Base-by-base conservation (phyloP, 2,329 filamentous ascomycete species). In the Camptophora hylomeconis region DNA sequence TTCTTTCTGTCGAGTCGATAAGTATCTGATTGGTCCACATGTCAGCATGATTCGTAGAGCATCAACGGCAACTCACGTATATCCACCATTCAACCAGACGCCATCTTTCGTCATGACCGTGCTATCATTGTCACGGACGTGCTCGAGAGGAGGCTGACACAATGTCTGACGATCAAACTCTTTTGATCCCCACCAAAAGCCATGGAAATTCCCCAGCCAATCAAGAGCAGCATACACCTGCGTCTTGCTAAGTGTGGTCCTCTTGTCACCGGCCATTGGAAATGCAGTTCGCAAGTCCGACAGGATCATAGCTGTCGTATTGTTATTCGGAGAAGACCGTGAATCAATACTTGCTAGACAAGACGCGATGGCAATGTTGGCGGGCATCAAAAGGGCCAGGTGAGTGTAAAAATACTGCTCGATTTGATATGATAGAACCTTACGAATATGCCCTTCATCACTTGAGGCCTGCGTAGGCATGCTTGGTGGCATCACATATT, bases 81-180 rank as follows among this genome's bases (percentile, higher is more conserved):
- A 80, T 0, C 75, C 74, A 1, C 75, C 75, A 23, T 78, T 75
- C 5, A 73, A 49, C 75, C 75, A 79, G 2, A 70, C 36, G 4
- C 50, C 54, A 7, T 19, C 45, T 5, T 39, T 39, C 11, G 40
- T 33, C 0, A 32, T 33, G 2, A 23, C 30, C 9, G 39, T 21
- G 5, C 45, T 42, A 9, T 54, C 41, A 13, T 53, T 47, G n/a
- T 48, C 42, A 4, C 32, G 33, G 0, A 45, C 45, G 39, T 77
- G 72, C 12, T 72, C 55, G 0, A 76, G 52, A 0, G 73, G 74
- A 0, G 73, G 68, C 0, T 63, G 47, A 0, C 72, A 44, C 7
- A 68, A 53, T 0, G 49, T 35, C n/a, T 49, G 26, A 6, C 57
- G 28, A 3, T 52, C 34, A 22, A 53, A 7, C 15, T 45, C 23